phyloP scores from a whole-genome alignment of 2,329 filamentous ascomycete species.

The Talaromyces sp. region DNA sequence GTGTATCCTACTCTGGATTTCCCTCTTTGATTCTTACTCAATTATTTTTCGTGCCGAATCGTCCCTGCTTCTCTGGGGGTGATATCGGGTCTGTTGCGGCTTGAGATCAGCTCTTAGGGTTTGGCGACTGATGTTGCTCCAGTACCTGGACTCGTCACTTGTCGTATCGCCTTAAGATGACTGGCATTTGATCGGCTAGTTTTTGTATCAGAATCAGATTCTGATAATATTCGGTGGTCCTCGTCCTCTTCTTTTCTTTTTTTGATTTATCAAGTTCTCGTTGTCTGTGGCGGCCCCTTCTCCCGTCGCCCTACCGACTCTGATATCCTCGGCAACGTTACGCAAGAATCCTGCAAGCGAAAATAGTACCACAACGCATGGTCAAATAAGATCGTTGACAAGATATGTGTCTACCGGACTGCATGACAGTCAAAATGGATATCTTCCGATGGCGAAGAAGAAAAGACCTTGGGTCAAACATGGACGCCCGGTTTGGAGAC shows the following conservation, averaged over 20 bases:
- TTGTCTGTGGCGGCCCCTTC: neutral
- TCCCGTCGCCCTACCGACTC: neutral
- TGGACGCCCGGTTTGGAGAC: conserved; percentile 43
- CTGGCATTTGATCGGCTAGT: neutral
- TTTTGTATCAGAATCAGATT: conserved; percentile 5
- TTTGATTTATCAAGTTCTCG: neutral
- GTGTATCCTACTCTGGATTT: neutral
- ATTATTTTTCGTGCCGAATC: neutral
- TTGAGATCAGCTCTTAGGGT: conserved; percentile 6
- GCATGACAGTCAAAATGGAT: conserved; percentile 22
- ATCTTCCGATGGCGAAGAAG: conserved; percentile 32
- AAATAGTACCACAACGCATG: neutral
- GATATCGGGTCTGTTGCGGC: neutral
- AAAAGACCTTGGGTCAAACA: conserved; percentile 34
- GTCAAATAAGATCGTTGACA: neutral
- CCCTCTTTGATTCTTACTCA: neutral
- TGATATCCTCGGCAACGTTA: neutral
- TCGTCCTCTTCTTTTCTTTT: conserved; percentile 1
- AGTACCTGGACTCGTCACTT: neutral
- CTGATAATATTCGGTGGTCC: conserved; percentile 5
- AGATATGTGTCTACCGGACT: conserved; percentile 17
- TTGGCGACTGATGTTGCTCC: neutral
- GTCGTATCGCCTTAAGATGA: neutral
- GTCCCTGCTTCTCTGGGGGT: neutral
- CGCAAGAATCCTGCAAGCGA: neutral